These are phyloP conservation scores for Candida maesae DNA, from an alignment of 805 yeast species.

Conservation along the genomic window DNA sequence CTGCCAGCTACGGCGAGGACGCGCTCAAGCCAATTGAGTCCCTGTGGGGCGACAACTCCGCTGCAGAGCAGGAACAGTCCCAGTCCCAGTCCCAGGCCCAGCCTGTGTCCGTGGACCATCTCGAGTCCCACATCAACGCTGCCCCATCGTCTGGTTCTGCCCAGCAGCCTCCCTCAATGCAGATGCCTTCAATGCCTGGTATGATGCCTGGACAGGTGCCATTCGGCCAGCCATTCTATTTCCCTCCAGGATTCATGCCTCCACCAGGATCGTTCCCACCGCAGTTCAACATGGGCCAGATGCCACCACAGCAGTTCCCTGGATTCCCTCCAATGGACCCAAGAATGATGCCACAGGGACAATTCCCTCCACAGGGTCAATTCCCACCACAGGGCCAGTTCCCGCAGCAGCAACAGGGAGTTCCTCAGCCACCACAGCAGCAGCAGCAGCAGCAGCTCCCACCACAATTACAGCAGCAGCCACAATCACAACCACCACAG, in stretches of 20 bases:
- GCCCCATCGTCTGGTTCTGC: conserved; percentile 3
- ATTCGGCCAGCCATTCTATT: conserved; percentile 13
- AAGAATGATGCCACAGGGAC: conserved; percentile 22
- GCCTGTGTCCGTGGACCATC: conserved; percentile 72
- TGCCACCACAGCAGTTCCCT: conserved; percentile 25
- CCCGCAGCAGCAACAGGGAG: neutral
- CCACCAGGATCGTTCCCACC: conserved; percentile 20
- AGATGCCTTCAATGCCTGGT: conserved; percentile 12
- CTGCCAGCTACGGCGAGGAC: conserved; percentile 30
- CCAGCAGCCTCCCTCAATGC: conserved; percentile 18
- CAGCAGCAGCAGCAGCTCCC: conserved; percentile 7
- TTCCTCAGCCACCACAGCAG: conserved; percentile 26
- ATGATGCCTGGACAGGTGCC: conserved; percentile 10
- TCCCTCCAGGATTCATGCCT: conserved; percentile 19
- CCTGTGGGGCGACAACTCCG: conserved; percentile 47
- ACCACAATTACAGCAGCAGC: conserved; percentile 16
- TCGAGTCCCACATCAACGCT: conserved; percentile 59
- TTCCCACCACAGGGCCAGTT: conserved; percentile 6
- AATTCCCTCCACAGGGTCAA: conserved; percentile 11
- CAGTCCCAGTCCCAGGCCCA: no score
- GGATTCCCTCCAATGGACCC: conserved; percentile 30
- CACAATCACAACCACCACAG: conserved; percentile 16
- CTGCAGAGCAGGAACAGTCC: conserved; percentile 10
- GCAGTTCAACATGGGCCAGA: conserved; percentile 23
- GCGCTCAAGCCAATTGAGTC: conserved; percentile 67